A percentile compares a stretch with the other conserved stretches of the same genome.
phyloP scores from a whole-genome alignment of 2,329 filamentous ascomycete genomes.

The Nemania diffusa region DNA sequence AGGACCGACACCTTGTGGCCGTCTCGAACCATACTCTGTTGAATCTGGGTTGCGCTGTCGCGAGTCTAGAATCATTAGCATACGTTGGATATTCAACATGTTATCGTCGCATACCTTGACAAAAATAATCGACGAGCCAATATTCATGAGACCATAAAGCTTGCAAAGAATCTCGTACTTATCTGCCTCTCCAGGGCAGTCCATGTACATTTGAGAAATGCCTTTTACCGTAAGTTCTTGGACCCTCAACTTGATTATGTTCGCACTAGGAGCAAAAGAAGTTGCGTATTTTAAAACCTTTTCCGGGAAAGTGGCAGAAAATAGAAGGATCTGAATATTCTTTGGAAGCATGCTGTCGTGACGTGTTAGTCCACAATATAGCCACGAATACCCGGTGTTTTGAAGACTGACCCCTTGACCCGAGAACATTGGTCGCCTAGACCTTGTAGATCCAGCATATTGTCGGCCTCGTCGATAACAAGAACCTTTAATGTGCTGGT shows the following conservation, averaged over 20 bases:
- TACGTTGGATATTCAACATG: neutral
- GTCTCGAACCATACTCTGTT: constrained; percentile 84
- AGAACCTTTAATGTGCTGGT: constrained; percentile 78
- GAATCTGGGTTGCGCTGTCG: constrained; percentile 85
- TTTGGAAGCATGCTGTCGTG: constrained; percentile 73
- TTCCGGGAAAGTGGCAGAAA: constrained; percentile 92
- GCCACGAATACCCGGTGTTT: neutral
- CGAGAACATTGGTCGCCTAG: constrained; percentile 94
- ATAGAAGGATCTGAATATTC: constrained; percentile 86
- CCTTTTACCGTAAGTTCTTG: constrained; percentile 95
- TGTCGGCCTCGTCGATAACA: constrained; percentile 96
- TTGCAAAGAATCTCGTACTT: constrained; percentile 92
- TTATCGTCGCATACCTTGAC: constrained; percentile 72
- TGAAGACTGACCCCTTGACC: constrained; percentile 80
- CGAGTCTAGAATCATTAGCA: constrained; percentile 69
- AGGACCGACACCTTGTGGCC: constrained; percentile 92
- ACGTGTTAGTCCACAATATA: constrained; percentile 47
- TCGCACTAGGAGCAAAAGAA: constrained; percentile 85
- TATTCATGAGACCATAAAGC: constrained; percentile 95
- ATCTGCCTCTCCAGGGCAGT: constrained; percentile 81
- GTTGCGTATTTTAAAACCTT: constrained; percentile 86
- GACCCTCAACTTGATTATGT: constrained; percentile 86
- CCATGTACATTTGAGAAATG: constrained; percentile 97
- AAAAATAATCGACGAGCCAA: constrained; percentile 98
- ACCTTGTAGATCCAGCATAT: constrained; percentile 97